Base-by-base conservation (phyloP, 495 filamentous ascomycete species). In the Neurospora africana region DNA sequence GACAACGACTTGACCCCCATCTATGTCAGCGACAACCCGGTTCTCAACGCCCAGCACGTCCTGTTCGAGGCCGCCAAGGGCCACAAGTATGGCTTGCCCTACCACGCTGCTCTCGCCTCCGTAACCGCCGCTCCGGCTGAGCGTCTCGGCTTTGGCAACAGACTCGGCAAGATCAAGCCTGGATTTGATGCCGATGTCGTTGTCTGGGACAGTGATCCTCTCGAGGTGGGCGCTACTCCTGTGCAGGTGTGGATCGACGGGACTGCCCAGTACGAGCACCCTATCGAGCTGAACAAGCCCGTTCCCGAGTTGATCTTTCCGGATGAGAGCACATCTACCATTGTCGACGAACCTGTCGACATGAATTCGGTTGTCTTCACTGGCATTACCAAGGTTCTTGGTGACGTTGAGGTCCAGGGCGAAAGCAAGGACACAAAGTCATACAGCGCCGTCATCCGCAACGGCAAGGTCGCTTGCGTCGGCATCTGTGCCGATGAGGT, bases 121-220 rank as follows among this genome's bases (percentile, higher is more conserved):
- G 88, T 91, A 7, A 91, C 89, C 4, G 86, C 83, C 21, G 86
- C 86, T 2, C 87, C 89, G 6, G 88, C 89, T n/a, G 84, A 86
- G 70, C 83, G 86, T 19, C 81, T 91, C 0, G 87, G 87, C 5
- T 82, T 90, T 17, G 86, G 84, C 4, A 78, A 91, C 58, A 83
- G 89, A 19, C 81, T 91, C 15, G 89, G 89, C 10, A 90, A 90
- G 73, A 80, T 87, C 58, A 87, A 86, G 77, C 80, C 85, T 27
- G 88, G 89, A 0, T 90, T 87, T 72, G 89, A 91, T 76, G 89
- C 89, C 27, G 89, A 91, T 74, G 71, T 91, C 27, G 89, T 90
- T 2, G 84, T 91, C 10, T 91, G 89, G 89, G 88, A 91, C 75
- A 87, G 84, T 67, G 87, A 91, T 75, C 89, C 89, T 37, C 78